Evolutionary conservation across 2,329 filamentous ascomycete species (phyloP).

Genomic region (Aureobasidium sp.): DNA sequence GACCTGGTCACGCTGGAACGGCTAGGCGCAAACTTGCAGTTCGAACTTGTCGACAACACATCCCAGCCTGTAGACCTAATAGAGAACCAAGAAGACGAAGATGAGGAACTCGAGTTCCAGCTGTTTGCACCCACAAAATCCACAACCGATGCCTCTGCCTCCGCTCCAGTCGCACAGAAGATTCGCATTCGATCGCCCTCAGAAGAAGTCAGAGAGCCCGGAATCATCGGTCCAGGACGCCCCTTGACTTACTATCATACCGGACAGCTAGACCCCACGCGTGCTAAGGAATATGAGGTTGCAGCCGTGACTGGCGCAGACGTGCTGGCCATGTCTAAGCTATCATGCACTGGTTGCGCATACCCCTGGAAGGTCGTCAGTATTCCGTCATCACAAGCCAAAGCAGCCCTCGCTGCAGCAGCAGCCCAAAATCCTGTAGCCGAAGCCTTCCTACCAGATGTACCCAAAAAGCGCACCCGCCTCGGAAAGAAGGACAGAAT

Average conservation of each 20-base stretch:
- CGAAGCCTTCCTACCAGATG: slow-evolving; percentile 9
- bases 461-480: slow-evolving; percentile 22
- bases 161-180: slow-evolving; percentile 16
- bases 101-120: slow-evolving; percentile 24
- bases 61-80: background rate
- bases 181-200: slow-evolving; percentile 23
- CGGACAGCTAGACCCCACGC: slow-evolving; percentile 5
- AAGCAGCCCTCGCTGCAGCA: background rate
- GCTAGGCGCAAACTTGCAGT: slow-evolving; percentile 10
- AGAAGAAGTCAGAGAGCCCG: slow-evolving; percentile 16
- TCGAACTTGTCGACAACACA: slow-evolving; percentile 9
- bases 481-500: slow-evolving; percentile 29
- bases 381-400: slow-evolving; percentile 17
- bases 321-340: slow-evolving; percentile 18
- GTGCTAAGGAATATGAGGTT: slow-evolving; percentile 10
- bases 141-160: background rate
- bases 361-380: slow-evolving; percentile 24
- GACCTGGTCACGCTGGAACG: slow-evolving; percentile 5
- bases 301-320: slow-evolving; percentile 21
- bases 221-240: slow-evolving; percentile 18
- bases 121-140: slow-evolving; percentile 22
- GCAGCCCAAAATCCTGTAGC: background rate
- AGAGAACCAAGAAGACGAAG: slow-evolving; percentile 16
- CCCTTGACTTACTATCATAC: slow-evolving; percentile 21
- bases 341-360: slow-evolving; percentile 20